Base-by-base conservation (phyloP, 768 basidiomycete species). In the Paxillus ammoniavirescens region DNA sequence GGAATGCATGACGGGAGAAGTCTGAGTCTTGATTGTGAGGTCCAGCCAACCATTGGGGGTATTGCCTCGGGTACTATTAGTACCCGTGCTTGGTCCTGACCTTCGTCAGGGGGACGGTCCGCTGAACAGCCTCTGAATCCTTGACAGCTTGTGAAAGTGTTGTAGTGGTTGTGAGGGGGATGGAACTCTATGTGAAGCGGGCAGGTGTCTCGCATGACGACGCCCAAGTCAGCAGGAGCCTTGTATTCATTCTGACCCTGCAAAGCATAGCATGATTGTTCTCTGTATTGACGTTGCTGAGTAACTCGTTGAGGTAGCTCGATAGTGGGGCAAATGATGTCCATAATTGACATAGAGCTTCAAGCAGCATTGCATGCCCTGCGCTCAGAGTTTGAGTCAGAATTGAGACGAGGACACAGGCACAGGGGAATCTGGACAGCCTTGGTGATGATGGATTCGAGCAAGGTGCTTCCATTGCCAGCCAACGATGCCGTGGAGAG, bases 261-360 rank as follows among this genome's bases (percentile, higher is more conserved):
- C 57, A 13, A 40, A 23, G 42, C 8, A 28, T 36, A 26, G 55
- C 35, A 1, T 38, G 2, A 35, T 23, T 43, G 17, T 65, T 66
- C 26, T 70, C 68, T 8, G 47, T 21, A 37, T 72, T 70, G 4
- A 68, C 59, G 45, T 26, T 70, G 52, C 60, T 64, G 55, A 93
- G 79, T 54, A 93, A 77, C 56, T 93, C 90, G 59, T 93, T 90
- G n/a, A 93, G 87, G 86, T 26, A 92, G 82, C 65, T 93, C 90
- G 63, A 92, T 91, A 40, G 91, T 92, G 0, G 90, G 91, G 10
- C 90, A 82, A 18, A 71, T 49, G 56, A 92, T 83, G 69, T n/a
- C n/a, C n/a, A n/a, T n/a, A n/a, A n/a, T n/a, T n/a, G n/a, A n/a
- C n/a, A n/a, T n/a, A n/a, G n/a, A n/a, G n/a, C n/a, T n/a, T n/a